Conservation (phyloP, 768 basidiomycete genomes). For the Sporobolomyces pararoseus region DNA sequence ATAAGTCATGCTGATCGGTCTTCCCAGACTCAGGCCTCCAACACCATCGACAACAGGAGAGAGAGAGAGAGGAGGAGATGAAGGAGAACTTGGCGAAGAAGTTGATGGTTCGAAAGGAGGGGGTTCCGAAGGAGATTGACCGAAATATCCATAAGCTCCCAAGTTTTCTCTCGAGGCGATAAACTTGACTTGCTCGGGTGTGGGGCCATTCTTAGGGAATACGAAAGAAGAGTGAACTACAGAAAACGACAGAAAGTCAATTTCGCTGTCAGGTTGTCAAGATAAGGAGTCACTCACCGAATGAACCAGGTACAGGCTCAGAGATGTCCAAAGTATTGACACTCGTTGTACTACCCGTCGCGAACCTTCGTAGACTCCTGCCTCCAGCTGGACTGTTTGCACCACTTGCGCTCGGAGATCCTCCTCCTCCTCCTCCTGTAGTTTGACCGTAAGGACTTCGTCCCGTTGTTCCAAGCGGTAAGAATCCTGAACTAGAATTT, state of each 20-base stretch:
- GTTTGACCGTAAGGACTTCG: conserved; percentile 39
- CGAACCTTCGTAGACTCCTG: conserved; percentile 10
- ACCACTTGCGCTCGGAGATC: not conserved
- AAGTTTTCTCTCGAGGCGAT: conserved; percentile 39
- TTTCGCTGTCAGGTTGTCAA: no score
- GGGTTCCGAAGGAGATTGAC: not conserved
- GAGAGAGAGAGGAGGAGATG: not conserved
- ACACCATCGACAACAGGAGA: not conserved
- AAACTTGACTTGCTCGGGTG: conserved; percentile 36
- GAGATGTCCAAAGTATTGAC: conserved; percentile 28
- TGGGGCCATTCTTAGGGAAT: conserved; percentile 33
- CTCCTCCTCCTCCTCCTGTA: not conserved
- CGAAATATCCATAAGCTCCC: conserved; percentile 37
- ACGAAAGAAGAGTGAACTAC: conserved; percentile 36
- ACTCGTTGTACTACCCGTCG: conserved; percentile 12
- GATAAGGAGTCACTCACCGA: conserved; percentile 15
- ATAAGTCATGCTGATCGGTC: conserved; percentile 1
- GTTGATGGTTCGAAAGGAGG: not conserved
- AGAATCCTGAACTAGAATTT: conserved; percentile 4
- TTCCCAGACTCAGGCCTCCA: not conserved
- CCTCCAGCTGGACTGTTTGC: not conserved
- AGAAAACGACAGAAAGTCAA: no score
- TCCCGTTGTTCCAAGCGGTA: conserved; percentile 2
- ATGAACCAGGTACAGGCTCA: conserved; percentile 30
- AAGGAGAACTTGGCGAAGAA: not conserved